These are phyloP conservation scores for Lactifluus rugatus DNA, from an alignment of 768 basidiomycete species.

Conservation along the genomic window DNA sequence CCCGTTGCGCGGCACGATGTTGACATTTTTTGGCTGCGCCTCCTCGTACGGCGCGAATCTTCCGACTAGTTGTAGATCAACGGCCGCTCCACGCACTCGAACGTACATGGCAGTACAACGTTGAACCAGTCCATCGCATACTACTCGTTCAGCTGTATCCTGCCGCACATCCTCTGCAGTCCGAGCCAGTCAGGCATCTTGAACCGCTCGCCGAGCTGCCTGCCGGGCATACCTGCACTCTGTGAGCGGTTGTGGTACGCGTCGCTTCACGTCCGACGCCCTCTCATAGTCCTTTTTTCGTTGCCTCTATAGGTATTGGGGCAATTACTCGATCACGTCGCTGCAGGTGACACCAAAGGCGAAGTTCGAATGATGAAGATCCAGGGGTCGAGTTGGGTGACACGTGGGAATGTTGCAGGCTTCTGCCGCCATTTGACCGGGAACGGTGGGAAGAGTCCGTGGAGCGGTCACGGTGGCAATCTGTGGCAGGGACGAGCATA, in stretches of 20 bases:
- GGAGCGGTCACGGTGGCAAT: conserved; percentile 54
- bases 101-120: conserved; percentile 46
- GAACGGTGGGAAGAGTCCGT: conserved; percentile 48
- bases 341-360: conserved; percentile 54
- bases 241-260: conserved; percentile 53
- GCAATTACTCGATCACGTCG: conserved; percentile 50
- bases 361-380: conserved; percentile 36
- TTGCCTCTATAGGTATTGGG: conserved; percentile 41
- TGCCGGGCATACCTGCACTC: conserved; percentile 56
- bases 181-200: conserved; percentile 60
- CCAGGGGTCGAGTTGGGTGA: conserved; percentile 48
- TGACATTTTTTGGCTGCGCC: conserved; percentile 7
- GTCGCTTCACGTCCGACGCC: conserved; percentile 30
- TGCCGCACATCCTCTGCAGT: conserved; percentile 50
- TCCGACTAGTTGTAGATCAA: conserved; percentile 42
- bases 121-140: conserved; percentile 34
- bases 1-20: no score
- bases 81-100: conserved; percentile 43
- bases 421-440: conserved; percentile 53
- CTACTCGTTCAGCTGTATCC: conserved; percentile 39
- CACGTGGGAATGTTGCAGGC: conserved; percentile 58
- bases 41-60: conserved; percentile 33
- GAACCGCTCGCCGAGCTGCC: conserved; percentile 50
- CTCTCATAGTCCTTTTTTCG: conserved; percentile 43
- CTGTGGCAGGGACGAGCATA: conserved; percentile 55